Conservation (phyloP, 805 yeast species). For the Candida silvicultrix region DNA sequence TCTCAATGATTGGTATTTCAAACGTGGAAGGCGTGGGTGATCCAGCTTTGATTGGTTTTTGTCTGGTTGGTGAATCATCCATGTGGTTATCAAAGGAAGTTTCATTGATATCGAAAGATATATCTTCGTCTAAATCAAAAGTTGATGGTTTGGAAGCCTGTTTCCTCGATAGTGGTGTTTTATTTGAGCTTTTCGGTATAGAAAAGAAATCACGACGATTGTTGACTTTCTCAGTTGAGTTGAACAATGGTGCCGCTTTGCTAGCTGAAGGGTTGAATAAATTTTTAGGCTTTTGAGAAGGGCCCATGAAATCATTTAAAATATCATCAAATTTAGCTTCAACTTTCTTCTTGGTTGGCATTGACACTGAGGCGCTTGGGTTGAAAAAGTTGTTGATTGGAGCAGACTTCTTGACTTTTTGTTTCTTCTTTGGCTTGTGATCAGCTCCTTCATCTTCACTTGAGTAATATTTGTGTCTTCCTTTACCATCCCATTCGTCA, state of each 20-base stretch:
- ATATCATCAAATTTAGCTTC: constrained; percentile 64
- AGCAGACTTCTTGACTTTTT: constrained; percentile 33
- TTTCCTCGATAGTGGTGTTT: constrained; percentile 21
- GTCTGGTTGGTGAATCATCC: constrained; percentile 33
- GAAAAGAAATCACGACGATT: constrained; percentile 13
- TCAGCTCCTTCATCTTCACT: constrained; percentile 42
- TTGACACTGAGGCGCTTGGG: constrained; percentile 24
- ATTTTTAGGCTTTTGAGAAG: constrained; percentile 12
- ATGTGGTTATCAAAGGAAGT: constrained; percentile 21
- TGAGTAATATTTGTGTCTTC: constrained; percentile 39
- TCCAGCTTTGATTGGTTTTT: constrained; percentile 2
- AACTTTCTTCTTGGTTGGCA: constrained; percentile 32
- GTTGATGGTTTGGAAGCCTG: constrained; percentile 9
- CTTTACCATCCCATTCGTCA: constrained; percentile 74
- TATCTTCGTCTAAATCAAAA: constrained; percentile 25
- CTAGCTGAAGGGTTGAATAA: constrained; percentile 10
- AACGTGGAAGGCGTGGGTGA: constrained; percentile 14
- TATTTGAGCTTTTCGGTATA: constrained; percentile 18
- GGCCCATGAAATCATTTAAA: constrained; percentile 44
- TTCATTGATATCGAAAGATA: constrained; percentile 19
- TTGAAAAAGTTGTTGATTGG: constrained; percentile 49
- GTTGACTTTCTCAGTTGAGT: constrained; percentile 22
- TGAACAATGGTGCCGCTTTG: constrained; percentile 18
- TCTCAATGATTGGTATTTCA: constrained; percentile 12
- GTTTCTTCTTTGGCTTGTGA: constrained; percentile 17